Percentiles rank a stretch among this genome's conserved stretches.
Evolutionary conservation across 2,329 filamentous ascomycete species (phyloP).

Genomic region (Cladobotryum mycophilum): DNA sequence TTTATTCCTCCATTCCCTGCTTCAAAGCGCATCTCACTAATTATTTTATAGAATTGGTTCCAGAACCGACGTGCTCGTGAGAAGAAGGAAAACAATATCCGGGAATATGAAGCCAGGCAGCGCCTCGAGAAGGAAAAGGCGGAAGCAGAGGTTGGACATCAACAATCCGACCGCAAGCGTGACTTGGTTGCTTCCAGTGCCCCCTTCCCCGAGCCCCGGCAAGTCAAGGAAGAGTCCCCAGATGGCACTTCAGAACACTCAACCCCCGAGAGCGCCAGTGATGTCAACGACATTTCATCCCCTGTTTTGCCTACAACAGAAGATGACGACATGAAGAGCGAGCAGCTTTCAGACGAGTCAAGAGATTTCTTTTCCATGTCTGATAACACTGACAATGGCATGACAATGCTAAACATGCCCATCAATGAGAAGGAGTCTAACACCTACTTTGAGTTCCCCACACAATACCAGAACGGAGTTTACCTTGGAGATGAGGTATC

Average conservation of each 20-base stretch:
- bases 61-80: constrained; percentile 60
- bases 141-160: constrained; percentile 18
- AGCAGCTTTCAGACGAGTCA: constrained; percentile 11
- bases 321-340: constrained; percentile 8
- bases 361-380: constrained; percentile 16
- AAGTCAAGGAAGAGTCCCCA: constrained; percentile 11
- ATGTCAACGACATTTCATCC: constrained; percentile 19
- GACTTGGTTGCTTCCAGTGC: constrained; percentile 37
- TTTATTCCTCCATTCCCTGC: constrained; percentile 16
- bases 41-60: constrained; percentile 56
- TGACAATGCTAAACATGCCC: constrained; percentile 9
- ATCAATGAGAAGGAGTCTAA: constrained; percentile 9
- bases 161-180: constrained; percentile 25
- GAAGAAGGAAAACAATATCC: constrained; percentile 55
- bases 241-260: constrained; percentile 16
- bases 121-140: constrained; percentile 29
- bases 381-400: constrained; percentile 9
- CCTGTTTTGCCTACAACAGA: constrained; percentile 4
- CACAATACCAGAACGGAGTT: constrained; percentile 10
- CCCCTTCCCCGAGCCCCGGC: constrained; percentile 28
- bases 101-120: constrained; percentile 35
- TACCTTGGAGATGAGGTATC: constrained; percentile 16
- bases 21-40: constrained; percentile 23
- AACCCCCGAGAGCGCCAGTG: constrained; percentile 17
- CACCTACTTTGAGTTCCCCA: constrained; percentile 10